Evolutionary conservation across 768 basidiomycete genomes (phyloP), one percentile per base, ranked within the genome.

Genomic region (Amanita phalloides): DNA sequence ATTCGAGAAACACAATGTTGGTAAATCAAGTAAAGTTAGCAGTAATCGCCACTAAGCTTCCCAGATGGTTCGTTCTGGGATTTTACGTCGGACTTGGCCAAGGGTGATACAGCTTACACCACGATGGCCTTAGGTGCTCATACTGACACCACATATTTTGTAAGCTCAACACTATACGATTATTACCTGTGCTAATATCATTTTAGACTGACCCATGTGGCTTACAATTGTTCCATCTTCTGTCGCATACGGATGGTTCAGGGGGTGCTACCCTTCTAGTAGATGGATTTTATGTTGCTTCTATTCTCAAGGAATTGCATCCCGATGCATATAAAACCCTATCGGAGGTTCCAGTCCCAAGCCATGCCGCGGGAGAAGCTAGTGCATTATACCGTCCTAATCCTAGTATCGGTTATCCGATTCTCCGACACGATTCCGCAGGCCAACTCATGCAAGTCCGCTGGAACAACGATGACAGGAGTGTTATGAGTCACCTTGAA

Each of bases 1-100:
- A 93, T 96, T 53, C 79, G 94, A 41, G 84, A 95, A 65, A 97
- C 95, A 0, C 74, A 77, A 61, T 75, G 73, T 71, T 20, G 17
- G 66, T 62, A 50, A 42, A 8, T 45, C 23, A n/a, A 20, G 9
- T 8, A 28, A 39, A 23, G 46, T 35, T 32, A n/a, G 2, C 30
- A 38, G 45, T 20, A 49, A 42, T 25, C 41, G 39, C n/a, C 10
- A 28, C 9, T 44, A 8, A 42, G 41, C 43, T 60, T 17, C 48
- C 35, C 56, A 93, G 91, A 98, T 60, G 95, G 94, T 32, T 83
- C 81, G 53, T 94, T 97, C 67, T 99, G 95, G 94, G 91, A 97
- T 61, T 95, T 98, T 61, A 96, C 92, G 0, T 81, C 94, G 0
- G 84, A 95, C 61, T 74, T 94, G 20, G 82, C 84, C 14, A 91